Base-by-base conservation (phyloP, 441 rosid genomes). In the Brassica hybrid region DNA sequence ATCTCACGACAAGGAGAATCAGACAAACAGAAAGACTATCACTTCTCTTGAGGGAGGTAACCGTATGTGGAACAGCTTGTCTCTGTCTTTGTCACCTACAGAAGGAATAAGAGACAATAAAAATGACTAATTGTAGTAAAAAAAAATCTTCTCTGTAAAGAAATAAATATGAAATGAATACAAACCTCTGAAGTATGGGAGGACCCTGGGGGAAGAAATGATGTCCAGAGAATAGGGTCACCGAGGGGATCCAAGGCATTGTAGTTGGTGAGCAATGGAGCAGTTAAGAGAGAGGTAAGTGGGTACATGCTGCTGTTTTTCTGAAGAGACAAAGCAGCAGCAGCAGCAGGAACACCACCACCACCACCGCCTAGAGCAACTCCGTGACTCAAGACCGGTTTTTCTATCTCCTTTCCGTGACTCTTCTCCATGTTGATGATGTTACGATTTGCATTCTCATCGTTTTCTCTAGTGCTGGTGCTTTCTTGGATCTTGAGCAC, bases 71-170 rank as follows among this genome's bases (percentile, higher is more conserved):
- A 91, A 43, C 83, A 80, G 82, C 97, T 88, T 41, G 93, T 84
- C 84, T 93, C 97, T 2, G 94, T 88, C 90, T 95, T 95, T 4
- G 92, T 89, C 56, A 89, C 93, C 98, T 95, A 87, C 81, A 83
- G 30, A 58, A 69, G 57, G 48, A 23, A 5, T 5, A 19, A 68
- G 41, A 61, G 67, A n/a, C 57, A 45, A 54, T 18, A 48, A 61
- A 10, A 45, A 23, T 36, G 17, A 27, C 6, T 27, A 27, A 4
- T 27, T 27, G 32, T 27, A 4, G 32, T 27, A 27, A 27, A 5
- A 27, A 27, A 27, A 21, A 21, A 21, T 21, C 23, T 21, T 21
- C 23, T 21, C 23, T 21, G 23, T 21, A 2, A 21, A 21, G 23
- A 21, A 21, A 21, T 21, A 21, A 21, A 21, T 21, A 21, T 21